phyloP scores from a whole-genome alignment of 139 green algal genomes.

The Chlorella sp. region DNA sequence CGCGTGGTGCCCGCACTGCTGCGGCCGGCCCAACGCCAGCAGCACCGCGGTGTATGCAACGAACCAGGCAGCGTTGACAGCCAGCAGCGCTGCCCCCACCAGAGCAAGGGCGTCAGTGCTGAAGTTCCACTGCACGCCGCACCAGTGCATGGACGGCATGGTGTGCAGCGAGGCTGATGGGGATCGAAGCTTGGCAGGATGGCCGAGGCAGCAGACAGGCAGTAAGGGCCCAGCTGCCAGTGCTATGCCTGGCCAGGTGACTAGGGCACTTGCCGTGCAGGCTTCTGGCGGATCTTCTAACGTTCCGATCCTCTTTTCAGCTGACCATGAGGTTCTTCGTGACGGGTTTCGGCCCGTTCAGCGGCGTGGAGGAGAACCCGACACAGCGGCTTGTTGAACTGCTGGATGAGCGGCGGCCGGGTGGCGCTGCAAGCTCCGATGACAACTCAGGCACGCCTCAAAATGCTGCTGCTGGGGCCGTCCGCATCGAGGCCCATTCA shows the following conservation, averaged over 20 bases:
- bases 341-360: slow-evolving; percentile 50
- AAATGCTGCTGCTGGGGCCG: background rate
- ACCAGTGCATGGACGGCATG: slow-evolving; percentile 4
- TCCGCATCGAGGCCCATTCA: background rate
- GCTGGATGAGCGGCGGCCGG: slow-evolving; percentile 21
- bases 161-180: background rate
- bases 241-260: too few species aligned
- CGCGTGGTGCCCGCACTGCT: background rate
- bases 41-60: background rate
- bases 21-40: background rate
- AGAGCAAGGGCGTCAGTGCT: background rate
- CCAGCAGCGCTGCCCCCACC: background rate
- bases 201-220: too few species aligned
- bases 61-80: background rate
- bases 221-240: too few species aligned
- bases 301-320: background rate
- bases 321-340: slow-evolving; percentile 9
- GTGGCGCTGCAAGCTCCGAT: background rate
- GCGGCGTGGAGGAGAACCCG: slow-evolving; percentile 45
- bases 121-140: background rate
- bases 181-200: too few species aligned
- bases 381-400: slow-evolving; percentile 38
- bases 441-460: background rate
- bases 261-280: too few species aligned
- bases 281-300: too few species aligned